Evolutionary conservation across 1,284 basidiomycete species (phyloP).

Genomic region (Naganishia sp.): DNA sequence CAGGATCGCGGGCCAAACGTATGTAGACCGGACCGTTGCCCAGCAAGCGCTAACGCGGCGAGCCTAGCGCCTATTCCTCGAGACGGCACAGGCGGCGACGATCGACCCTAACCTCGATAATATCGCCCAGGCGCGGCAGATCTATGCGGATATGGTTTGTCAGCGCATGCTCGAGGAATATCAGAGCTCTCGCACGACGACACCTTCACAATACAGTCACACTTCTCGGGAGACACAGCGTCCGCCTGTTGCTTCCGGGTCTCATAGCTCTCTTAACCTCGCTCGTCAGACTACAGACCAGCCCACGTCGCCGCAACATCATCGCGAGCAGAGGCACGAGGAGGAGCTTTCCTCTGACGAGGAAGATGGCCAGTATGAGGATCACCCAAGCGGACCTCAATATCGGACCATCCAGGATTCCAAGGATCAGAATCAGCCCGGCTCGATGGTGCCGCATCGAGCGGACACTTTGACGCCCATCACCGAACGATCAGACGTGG

Average conservation of each 20-base stretch:
- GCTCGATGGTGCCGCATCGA: slow-evolving; percentile 5
- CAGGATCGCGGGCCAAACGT: slow-evolving; percentile 46
- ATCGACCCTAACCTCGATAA: slow-evolving; percentile 29
- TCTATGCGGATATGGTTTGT: slow-evolving; percentile 25
- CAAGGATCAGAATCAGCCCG: background rate
- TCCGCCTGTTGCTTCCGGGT: background rate
- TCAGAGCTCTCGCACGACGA: slow-evolving; percentile 10
- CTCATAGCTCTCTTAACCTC: slow-evolving; percentile 10
- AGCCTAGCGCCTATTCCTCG: slow-evolving; percentile 28
- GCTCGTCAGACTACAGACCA: slow-evolving; percentile 6
- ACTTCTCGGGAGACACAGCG: slow-evolving; percentile 5
- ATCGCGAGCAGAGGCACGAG: too few relatives aligned
- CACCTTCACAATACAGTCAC: slow-evolving; percentile 24
- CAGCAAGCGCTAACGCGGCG: background rate
- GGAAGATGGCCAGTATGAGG: slow-evolving; percentile 19
- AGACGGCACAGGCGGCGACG: slow-evolving; percentile 22
- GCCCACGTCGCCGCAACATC: background rate
- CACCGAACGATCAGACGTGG: slow-evolving; percentile 55
- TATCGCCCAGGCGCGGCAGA: slow-evolving; percentile 23
- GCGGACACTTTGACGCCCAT: slow-evolving; percentile 56
- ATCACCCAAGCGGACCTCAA: slow-evolving; percentile 1
- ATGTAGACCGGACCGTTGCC: slow-evolving; percentile 24
- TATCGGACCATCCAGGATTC: slow-evolving; percentile 3
- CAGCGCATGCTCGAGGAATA: slow-evolving; percentile 16
- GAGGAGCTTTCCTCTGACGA: slow-evolving; percentile 23